Evolutionary conservation across 1,284 basidiomycete genomes (phyloP).

Genomic region (Chiua sp.): DNA sequence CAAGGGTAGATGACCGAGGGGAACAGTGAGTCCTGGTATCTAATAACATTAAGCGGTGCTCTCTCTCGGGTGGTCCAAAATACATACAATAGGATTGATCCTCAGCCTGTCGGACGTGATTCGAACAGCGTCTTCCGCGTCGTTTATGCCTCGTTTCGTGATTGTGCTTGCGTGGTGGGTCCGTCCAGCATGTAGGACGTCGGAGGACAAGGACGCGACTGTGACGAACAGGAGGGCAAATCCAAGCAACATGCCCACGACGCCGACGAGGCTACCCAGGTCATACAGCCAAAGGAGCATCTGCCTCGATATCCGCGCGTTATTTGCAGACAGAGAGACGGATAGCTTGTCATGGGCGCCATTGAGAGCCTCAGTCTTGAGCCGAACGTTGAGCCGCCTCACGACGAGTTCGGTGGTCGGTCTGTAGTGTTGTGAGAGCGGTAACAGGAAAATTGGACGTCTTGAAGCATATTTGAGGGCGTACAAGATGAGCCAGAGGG

Average conservation of each 20-base stretch:
- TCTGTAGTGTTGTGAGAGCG: constrained; percentile 26
- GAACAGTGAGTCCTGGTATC: constrained; percentile 80
- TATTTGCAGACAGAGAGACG: constrained; percentile 32
- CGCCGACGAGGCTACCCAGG: constrained; percentile 50
- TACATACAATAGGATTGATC: constrained; percentile 53
- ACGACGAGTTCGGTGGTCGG: constrained; percentile 28
- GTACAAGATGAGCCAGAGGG: constrained; percentile 32
- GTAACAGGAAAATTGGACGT: constrained; percentile 23
- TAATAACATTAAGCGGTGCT: constrained; percentile 34
- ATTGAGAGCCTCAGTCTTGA: constrained; percentile 63
- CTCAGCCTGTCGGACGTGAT: constrained; percentile 16
- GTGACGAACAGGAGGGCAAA: constrained; percentile 49
- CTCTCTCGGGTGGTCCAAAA: not conserved
- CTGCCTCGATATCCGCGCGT: constrained; percentile 24
- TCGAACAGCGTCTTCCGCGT: constrained; percentile 3
- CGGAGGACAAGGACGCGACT: constrained; percentile 25
- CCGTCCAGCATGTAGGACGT: constrained; percentile 17
- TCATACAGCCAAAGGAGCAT: constrained; percentile 51
- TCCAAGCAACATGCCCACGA: constrained; percentile 55
- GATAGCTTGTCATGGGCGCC: constrained; percentile 51
- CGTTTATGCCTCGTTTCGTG: constrained; percentile 20
- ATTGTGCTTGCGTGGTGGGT: constrained; percentile 11
- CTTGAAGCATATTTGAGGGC: constrained; percentile 26
- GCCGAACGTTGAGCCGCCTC: constrained; percentile 47
- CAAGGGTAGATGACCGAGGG: constrained; percentile 63